phyloP scores from a whole-genome alignment of 305 asterid genomes.

The Plantago lanceolata region DNA sequence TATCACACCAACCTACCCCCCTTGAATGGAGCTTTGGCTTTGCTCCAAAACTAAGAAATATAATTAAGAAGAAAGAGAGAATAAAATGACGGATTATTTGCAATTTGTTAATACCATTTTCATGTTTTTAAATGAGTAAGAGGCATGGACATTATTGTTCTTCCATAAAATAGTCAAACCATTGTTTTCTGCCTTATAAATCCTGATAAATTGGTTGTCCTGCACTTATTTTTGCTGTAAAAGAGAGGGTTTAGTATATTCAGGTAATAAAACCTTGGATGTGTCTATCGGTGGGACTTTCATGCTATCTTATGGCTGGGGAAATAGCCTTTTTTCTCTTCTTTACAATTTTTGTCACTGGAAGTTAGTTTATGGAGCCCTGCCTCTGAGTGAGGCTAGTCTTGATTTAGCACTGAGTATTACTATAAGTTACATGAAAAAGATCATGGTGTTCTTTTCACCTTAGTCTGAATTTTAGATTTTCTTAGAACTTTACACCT shows the following conservation, averaged over 20 bases:
- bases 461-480: slow-evolving; percentile 1
- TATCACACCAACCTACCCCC: too few species aligned
- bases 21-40: too few species aligned
- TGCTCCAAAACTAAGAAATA: too few species aligned
- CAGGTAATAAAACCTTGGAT: slow-evolving; percentile 5
- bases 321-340: slow-evolving; percentile 3
- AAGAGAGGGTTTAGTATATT: slow-evolving; percentile 2
- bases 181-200: neutral
- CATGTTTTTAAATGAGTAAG: too few species aligned
- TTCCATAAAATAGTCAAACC: neutral
- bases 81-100: too few species aligned
- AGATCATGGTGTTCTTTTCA: neutral
- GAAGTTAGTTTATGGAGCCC: slow-evolving; percentile 1
- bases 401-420: neutral
- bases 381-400: slow-evolving; percentile 4
- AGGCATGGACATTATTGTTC: too few species aligned
- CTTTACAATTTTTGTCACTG: slow-evolving; percentile 11
- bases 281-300: slow-evolving; percentile 5
- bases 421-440: slow-evolving; percentile 1
- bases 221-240: slow-evolving; percentile 19
- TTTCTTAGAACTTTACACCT: slow-evolving; percentile 7
- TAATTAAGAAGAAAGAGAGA: too few species aligned
- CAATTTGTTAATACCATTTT: too few species aligned
- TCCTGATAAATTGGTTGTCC: slow-evolving; percentile 4
- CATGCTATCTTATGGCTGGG: neutral